Evolutionary conservation across 2,329 filamentous ascomycete genomes (phyloP).

Genomic region (Curvularia eragrostidis): DNA sequence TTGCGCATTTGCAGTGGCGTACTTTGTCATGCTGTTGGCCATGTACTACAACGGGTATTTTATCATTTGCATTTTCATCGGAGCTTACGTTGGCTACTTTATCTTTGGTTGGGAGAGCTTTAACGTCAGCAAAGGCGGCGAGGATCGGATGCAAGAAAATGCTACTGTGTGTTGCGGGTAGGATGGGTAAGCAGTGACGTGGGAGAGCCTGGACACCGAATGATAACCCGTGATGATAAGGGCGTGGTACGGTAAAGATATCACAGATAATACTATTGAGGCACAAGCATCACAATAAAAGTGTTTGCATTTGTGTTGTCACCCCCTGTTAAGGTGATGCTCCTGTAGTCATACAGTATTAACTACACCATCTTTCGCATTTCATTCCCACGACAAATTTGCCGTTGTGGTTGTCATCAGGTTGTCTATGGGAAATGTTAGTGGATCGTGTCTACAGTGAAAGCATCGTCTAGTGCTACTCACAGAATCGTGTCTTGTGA

Average conservation of each 20-base stretch:
- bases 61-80: constrained; percentile 58
- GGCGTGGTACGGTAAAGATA: neutral
- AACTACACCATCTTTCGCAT: neutral
- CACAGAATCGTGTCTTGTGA: constrained; percentile 1
- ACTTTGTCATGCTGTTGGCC: constrained; percentile 77
- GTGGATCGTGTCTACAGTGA: neutral
- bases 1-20: constrained; percentile 77
- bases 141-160: constrained; percentile 44
- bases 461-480: neutral
- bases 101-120: constrained; percentile 48
- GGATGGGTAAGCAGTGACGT: constrained; percentile 11
- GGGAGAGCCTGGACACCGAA: neutral
- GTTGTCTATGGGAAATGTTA: constrained; percentile 5
- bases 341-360: neutral
- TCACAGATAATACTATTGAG: neutral
- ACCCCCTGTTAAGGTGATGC: neutral
- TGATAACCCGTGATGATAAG: neutral
- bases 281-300: neutral
- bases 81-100: constrained; percentile 46
- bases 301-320: neutral
- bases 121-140: constrained; percentile 29
- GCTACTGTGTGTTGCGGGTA: constrained; percentile 48
- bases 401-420: neutral
- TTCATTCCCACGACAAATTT: neutral
- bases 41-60: constrained; percentile 76